These are phyloP conservation scores for Globisporangium nodosum DNA, from an alignment of 352 stramenopile genomes.

Conservation along the genomic window DNA sequence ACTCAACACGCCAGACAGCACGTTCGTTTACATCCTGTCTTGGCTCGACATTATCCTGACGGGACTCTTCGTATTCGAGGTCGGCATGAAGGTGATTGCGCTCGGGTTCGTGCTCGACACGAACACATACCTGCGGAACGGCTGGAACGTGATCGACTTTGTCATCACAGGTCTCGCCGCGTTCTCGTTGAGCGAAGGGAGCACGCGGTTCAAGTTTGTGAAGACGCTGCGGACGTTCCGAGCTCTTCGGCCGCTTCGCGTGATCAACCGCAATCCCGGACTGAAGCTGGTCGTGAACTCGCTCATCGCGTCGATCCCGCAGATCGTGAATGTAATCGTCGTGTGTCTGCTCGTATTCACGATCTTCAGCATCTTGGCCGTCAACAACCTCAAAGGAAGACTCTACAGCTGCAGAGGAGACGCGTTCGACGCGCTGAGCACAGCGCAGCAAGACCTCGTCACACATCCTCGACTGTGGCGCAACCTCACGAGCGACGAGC, in stretches of 20 bases:
- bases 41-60: conserved; percentile 66
- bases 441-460: conserved; percentile 38
- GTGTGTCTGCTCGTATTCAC: conserved; percentile 77
- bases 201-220: conserved; percentile 54
- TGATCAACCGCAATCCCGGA: conserved; percentile 75
- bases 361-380: conserved; percentile 87
- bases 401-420: conserved; percentile 68
- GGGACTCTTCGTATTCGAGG: conserved; percentile 83
- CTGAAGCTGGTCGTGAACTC: conserved; percentile 73
- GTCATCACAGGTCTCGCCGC: conserved; percentile 66
- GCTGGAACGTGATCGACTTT: conserved; percentile 91
- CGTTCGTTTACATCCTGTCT: conserved; percentile 46
- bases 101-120: conserved; percentile 65
- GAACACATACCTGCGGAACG: conserved; percentile 68
- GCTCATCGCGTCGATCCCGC: conserved; percentile 69
- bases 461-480: conserved; percentile 36
- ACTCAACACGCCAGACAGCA: conserved; percentile 33
- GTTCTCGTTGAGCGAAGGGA: conserved; percentile 76
- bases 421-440: conserved; percentile 30
- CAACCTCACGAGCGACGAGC: conserved; percentile 28
- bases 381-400: conserved; percentile 90
- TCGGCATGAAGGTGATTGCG: conserved; percentile 82
- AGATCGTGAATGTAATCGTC: conserved; percentile 83
- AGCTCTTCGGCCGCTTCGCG: conserved; percentile 76
- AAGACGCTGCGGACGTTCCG: conserved; percentile 72